Conservation (phyloP, 345 rosid species). For the Citrus cavaleriei region DNA sequence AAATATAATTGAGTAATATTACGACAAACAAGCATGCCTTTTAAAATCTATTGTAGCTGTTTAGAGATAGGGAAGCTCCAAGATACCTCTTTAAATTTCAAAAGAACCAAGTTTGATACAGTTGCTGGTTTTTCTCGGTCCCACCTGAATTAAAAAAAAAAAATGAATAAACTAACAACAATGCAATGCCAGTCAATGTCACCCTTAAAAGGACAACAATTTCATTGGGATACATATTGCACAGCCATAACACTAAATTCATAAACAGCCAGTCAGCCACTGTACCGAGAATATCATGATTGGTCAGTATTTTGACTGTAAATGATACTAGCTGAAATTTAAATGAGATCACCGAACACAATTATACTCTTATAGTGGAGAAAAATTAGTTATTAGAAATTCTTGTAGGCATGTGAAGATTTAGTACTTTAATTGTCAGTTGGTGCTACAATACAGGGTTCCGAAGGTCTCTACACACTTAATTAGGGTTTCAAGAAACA, state of each 20-base stretch:
- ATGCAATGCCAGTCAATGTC: not conserved
- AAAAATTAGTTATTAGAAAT: not conserved
- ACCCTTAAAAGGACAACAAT: not conserved
- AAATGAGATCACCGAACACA: not conserved
- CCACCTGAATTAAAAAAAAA: slow-evolving; percentile 64
- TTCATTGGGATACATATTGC: not conserved
- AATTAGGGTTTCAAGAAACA: too few species aligned
- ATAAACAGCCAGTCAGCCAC: not conserved
- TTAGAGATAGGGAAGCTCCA: not conserved
- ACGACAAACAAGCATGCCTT: not conserved
- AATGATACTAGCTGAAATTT: not conserved
- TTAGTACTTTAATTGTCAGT: not conserved
- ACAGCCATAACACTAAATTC: not conserved
- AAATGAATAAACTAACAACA: not conserved
- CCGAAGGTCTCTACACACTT: too few species aligned
- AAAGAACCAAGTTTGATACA: slow-evolving; percentile 74
- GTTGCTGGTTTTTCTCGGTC: slow-evolving; percentile 74
- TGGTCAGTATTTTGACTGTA: not conserved
- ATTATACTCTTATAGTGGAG: not conserved
- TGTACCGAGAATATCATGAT: not conserved
- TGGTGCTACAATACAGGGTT: too few species aligned
- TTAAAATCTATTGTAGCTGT: not conserved
- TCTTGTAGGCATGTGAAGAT: not conserved
- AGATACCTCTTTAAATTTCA: slow-evolving; percentile 83
- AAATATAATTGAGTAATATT: not conserved